Percentiles rank a stretch among this genome's conserved stretches.
These are phyloP conservation scores for Przewalskia tangutica DNA, from an alignment of 257 asterid genomes.

Conservation along the genomic window DNA sequence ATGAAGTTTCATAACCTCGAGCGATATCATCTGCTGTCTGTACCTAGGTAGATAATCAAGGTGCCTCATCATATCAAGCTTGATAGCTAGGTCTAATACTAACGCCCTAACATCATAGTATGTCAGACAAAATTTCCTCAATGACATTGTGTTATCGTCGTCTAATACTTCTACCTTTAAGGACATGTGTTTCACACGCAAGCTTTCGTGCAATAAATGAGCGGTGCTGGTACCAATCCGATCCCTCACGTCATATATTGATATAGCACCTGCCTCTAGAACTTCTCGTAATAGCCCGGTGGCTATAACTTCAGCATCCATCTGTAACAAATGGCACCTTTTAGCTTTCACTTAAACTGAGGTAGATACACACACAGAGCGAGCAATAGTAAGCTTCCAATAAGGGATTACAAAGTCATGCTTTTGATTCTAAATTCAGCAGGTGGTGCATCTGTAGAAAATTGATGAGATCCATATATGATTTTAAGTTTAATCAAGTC, in stretches of 20 bases:
- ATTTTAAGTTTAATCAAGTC: neutral
- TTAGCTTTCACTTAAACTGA: neutral
- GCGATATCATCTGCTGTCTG: constrained; percentile 64
- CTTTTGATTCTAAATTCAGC: neutral
- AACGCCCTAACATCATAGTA: constrained; percentile 85
- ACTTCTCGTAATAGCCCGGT: constrained; percentile 71
- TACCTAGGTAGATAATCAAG: constrained; percentile 70
- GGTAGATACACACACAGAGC: neutral
- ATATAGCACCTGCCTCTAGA: constrained; percentile 51
- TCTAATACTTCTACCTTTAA: constrained; percentile 53
- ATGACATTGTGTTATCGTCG: constrained; percentile 57
- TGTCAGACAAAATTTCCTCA: constrained; percentile 77
- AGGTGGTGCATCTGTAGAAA: neutral
- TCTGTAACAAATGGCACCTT: constrained; percentile 28
- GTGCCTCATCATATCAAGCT: constrained; percentile 83
- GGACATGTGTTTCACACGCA: constrained; percentile 60
- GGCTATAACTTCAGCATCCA: constrained; percentile 93
- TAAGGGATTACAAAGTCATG: neutral
- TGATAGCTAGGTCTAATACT: constrained; percentile 64
- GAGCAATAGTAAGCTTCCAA: neutral
- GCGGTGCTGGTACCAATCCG: constrained; percentile 57
- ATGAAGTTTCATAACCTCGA: constrained; percentile 77
- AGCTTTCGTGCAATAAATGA: constrained; percentile 75
- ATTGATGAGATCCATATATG: neutral
- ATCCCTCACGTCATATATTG: constrained; percentile 51